A percentile compares a stretch with the other conserved stretches of the same genome.
Conservation (phyloP, 495 filamentous ascomycete species). For the Trichocladium uniseriatum region DNA sequence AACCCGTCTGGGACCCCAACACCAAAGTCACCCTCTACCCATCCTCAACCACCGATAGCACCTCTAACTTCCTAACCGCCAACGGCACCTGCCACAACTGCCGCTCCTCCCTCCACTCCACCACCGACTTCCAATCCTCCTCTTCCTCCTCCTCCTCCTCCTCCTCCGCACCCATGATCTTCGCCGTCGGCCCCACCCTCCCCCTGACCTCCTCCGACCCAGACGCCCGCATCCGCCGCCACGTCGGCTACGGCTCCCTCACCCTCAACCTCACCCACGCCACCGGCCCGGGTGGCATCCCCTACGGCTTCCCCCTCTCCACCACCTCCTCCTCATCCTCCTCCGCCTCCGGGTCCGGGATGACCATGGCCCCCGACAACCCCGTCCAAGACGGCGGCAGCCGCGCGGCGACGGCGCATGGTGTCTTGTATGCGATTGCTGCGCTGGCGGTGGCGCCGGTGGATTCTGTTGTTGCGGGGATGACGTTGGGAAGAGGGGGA, state of each 20-base stretch:
- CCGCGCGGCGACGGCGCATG: conserved; percentile 37
- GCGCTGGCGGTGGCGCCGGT: conserved; percentile 47
- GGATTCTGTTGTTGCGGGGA: conserved; percentile 42
- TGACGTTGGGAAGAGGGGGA: not conserved
- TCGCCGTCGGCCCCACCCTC: conserved; percentile 40
- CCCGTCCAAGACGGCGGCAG: conserved; percentile 3
- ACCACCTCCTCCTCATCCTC: not conserved
- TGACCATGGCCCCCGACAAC: conserved; percentile 14
- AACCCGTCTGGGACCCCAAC: conserved; percentile 37
- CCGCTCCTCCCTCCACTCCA: conserved; percentile 17
- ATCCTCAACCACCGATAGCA: not conserved
- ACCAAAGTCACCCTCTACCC: conserved; percentile 33
- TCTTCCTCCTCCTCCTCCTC: conserved; percentile 4
- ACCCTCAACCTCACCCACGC: conserved; percentile 44
- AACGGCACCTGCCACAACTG: conserved; percentile 44
- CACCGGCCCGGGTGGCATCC: conserved; percentile 27
- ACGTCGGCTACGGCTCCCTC: conserved; percentile 47
- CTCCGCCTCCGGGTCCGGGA: conserved; percentile 6
- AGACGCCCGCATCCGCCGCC: conserved; percentile 40
- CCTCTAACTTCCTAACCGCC: conserved; percentile 30
- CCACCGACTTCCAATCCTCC: conserved; percentile 27
- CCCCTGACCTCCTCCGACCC: conserved; percentile 29
- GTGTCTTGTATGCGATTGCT: conserved; percentile 40
- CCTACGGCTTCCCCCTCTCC: not conserved
- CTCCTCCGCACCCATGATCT: conserved; percentile 42